A percentile compares a stretch with the other conserved stretches of the same genome.
phyloP scores from a whole-genome alignment of 202 grass and related monocot species.

The Zizania palustris region DNA sequence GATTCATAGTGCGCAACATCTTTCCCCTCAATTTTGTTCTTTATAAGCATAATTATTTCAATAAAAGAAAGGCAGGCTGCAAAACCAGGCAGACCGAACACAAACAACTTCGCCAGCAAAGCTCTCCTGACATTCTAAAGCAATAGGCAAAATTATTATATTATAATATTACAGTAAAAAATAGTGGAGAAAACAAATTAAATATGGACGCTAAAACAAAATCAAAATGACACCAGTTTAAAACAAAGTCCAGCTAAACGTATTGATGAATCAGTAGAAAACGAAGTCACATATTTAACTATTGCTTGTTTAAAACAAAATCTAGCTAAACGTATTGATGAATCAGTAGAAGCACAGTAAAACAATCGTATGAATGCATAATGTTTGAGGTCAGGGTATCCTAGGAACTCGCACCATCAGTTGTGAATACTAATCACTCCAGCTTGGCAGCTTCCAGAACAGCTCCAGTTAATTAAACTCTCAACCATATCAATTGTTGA shows the following conservation, averaged over 20 bases:
- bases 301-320: no score
- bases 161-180: conserved; percentile 3
- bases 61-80: conserved; percentile 60
- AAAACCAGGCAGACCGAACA: conserved; percentile 60
- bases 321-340: no score
- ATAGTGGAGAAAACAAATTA: conserved; percentile 5
- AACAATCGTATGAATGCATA: no score
- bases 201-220: neutral
- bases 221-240: no score
- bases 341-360: neutral
- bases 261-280: no score
- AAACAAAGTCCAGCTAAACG: no score
- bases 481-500: neutral
- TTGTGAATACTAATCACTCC: neutral
- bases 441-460: no score
- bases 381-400: neutral
- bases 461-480: neutral
- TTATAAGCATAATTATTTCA: conserved; percentile 51
- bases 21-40: conserved; percentile 46
- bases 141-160: conserved; percentile 30
- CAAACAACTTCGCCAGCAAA: conserved; percentile 53
- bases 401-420: neutral
- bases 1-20: conserved; percentile 50
- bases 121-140: conserved; percentile 53
- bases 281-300: no score